Conservation (phyloP, 179 eudicot species). For the Spergularia azorica region DNA sequence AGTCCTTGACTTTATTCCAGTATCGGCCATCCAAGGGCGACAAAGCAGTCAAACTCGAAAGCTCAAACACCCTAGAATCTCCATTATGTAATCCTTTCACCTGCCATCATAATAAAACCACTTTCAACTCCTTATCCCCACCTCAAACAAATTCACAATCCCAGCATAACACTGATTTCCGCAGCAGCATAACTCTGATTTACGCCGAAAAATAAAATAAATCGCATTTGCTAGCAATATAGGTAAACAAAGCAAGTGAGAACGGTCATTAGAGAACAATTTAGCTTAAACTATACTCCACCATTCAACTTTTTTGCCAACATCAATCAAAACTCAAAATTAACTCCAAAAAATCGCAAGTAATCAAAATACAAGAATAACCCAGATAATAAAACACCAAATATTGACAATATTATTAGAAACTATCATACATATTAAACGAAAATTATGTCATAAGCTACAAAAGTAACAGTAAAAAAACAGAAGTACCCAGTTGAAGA, state of each 20-base stretch:
- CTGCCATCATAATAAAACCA: slow-evolving; percentile 30
- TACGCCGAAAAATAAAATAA: too few relatives aligned
- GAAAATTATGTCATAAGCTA: neutral
- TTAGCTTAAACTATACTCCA: neutral
- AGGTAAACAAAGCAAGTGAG: too few relatives aligned
- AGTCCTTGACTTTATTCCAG: slow-evolving; percentile 76
- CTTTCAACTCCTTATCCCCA: slow-evolving; percentile 11
- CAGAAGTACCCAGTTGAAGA: neutral
- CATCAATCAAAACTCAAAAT: neutral
- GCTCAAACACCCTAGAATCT: slow-evolving; percentile 45
- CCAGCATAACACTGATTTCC: neutral
- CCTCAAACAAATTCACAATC: neutral
- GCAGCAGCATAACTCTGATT: too few relatives aligned
- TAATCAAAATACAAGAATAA: neutral
- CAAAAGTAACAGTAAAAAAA: neutral
- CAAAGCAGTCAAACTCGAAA: slow-evolving; percentile 59
- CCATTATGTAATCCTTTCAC: slow-evolving; percentile 39
- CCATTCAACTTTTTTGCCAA: neutral
- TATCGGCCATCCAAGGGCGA: slow-evolving; percentile 82
- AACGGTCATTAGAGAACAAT: neutral
- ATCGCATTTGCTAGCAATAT: too few relatives aligned
- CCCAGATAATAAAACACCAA: neutral
- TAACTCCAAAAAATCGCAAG: neutral
- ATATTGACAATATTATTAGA: too few relatives aligned
- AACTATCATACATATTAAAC: too few relatives aligned